phyloP scores from a whole-genome alignment of 2,329 filamentous ascomycete genomes.

The Penicillium sp. region DNA sequence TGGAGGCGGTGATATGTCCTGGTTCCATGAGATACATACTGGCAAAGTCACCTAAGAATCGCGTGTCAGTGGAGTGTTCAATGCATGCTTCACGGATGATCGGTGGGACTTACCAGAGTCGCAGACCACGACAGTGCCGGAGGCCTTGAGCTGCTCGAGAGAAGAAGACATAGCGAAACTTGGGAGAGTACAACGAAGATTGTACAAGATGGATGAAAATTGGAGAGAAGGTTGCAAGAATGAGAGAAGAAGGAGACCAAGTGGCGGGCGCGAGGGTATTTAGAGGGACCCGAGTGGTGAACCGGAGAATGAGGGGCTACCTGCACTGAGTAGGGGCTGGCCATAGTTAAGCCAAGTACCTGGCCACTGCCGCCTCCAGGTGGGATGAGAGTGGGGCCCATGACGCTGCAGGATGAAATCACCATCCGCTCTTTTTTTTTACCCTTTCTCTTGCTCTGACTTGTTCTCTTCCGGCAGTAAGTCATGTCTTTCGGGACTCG shows the following conservation, averaged over 20 bases:
- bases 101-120: conserved; percentile 72
- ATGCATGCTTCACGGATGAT: conserved; percentile 6
- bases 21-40: conserved; percentile 54
- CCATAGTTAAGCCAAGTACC: conserved; percentile 19
- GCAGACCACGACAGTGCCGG: conserved; percentile 94
- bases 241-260: conserved; percentile 9
- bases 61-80: conserved; percentile 30
- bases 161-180: conserved; percentile 68
- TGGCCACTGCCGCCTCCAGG: conserved; percentile 6
- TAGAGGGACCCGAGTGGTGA: conserved; percentile 9
- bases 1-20: conserved; percentile 9
- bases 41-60: conserved; percentile 65
- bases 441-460: too few species aligned
- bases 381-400: conserved; percentile 24
- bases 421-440: too few species aligned
- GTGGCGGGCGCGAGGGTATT: conserved; percentile 23
- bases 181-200: conserved; percentile 21
- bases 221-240: conserved; percentile 9
- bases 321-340: neutral
- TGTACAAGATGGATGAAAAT: conserved; percentile 19
- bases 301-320: conserved; percentile 13
- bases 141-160: conserved; percentile 94
- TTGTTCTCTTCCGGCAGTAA: too few species aligned
- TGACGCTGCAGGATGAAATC: conserved; percentile 27
- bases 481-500: too few species aligned